Percentiles rank a stretch among this genome's conserved stretches.
phyloP scores from a whole-genome alignment of 345 rosid species.

The Linum trigynum region DNA sequence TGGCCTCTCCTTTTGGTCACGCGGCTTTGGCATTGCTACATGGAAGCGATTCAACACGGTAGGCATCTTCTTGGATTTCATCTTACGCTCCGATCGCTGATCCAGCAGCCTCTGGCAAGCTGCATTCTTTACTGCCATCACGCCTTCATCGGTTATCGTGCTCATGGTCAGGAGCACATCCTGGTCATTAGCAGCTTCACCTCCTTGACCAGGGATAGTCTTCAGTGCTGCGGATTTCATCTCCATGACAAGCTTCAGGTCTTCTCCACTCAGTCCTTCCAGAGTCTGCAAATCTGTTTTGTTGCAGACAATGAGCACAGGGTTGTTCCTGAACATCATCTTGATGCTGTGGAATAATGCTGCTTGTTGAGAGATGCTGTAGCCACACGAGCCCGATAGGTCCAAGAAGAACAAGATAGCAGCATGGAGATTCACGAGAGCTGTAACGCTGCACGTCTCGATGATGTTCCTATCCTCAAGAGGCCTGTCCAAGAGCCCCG shows the following conservation, averaged over 20 bases:
- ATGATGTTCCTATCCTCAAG: no score
- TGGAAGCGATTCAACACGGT: slow-evolving; percentile 81
- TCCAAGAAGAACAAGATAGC: slow-evolving; percentile 83
- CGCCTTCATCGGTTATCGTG: slow-evolving; percentile 72
- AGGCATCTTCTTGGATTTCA: slow-evolving; percentile 89
- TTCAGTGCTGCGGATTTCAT: slow-evolving; percentile 82
- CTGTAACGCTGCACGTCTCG: no score
- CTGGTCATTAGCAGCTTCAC: slow-evolving; percentile 43
- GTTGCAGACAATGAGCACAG: slow-evolving; percentile 83
- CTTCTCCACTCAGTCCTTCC: slow-evolving; percentile 64
- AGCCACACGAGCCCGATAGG: slow-evolving; percentile 90
- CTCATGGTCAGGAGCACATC: slow-evolving; percentile 76
- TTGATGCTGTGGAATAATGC: slow-evolving; percentile 91
- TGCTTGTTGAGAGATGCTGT: slow-evolving; percentile 88
- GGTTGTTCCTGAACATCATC: slow-evolving; percentile 80
- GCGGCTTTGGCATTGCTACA: slow-evolving; percentile 78
- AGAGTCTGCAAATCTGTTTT: slow-evolving; percentile 91
- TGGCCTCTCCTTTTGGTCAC: slow-evolving; percentile 65
- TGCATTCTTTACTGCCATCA: slow-evolving; percentile 74
- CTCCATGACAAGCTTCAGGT: slow-evolving; percentile 55
- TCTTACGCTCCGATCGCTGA: slow-evolving; percentile 82
- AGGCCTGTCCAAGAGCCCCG: no score
- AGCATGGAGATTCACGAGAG: background rate
- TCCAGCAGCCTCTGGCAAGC: slow-evolving; percentile 81
- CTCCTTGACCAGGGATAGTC: slow-evolving; percentile 53